phyloP scores from a whole-genome alignment of 441 rosid genomes.

The Populus hybrid region DNA sequence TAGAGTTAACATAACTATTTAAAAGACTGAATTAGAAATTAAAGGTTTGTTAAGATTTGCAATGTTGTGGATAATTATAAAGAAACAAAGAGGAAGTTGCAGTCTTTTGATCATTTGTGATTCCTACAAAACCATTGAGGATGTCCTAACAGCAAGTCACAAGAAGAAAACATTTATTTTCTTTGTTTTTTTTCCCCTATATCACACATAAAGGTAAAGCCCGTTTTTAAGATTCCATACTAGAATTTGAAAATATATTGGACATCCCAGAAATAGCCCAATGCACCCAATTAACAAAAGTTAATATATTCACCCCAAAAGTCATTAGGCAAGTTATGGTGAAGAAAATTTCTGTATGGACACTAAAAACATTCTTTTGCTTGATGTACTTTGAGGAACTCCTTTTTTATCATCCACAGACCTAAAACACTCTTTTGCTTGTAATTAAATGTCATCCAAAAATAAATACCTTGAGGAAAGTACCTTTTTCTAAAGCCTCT shows the following conservation, averaged over 20 bases:
- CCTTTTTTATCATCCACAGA: background rate
- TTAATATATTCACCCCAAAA: background rate
- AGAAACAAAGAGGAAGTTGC: too few relatives aligned
- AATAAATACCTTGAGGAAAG: background rate
- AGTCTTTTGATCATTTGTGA: too few relatives aligned
- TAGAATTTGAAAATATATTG: background rate
- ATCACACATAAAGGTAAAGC: background rate
- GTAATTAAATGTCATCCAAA: background rate
- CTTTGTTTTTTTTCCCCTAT: background rate
- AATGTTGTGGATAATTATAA: too few relatives aligned
- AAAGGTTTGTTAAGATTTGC: too few relatives aligned
- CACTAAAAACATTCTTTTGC: background rate
- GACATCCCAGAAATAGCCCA: background rate
- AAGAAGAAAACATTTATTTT: too few relatives aligned
- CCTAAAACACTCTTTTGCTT: background rate
- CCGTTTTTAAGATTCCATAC: background rate
- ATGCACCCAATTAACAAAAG: background rate
- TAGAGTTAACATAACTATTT: background rate
- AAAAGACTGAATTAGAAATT: too few relatives aligned
- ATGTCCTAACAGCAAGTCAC: background rate
- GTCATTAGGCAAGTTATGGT: background rate
- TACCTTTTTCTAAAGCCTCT: constrained; percentile 59
- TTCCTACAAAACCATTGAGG: background rate
- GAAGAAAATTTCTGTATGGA: background rate
- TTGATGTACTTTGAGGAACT: background rate